Conservation (phyloP, 176 grass and related monocot genomes). For the Oryza longistaminata region DNA sequence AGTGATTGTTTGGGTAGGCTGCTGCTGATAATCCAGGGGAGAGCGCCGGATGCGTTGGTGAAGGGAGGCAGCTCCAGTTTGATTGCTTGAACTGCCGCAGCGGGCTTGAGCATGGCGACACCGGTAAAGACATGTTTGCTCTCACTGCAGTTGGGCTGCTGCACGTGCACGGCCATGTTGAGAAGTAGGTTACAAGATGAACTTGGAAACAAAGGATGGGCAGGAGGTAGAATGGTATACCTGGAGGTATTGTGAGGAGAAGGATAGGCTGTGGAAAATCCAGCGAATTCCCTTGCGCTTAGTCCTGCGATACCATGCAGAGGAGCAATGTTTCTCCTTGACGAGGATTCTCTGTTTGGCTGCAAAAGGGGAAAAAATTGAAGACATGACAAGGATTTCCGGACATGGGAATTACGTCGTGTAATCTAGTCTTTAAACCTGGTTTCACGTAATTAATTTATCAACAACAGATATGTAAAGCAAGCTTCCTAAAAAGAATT, state of each 20-base stretch:
- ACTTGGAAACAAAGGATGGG: background rate
- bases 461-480: background rate
- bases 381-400: background rate
- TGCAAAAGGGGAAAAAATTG: background rate
- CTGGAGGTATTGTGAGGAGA: constrained; percentile 16
- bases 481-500: background rate
- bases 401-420: background rate
- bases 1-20: background rate
- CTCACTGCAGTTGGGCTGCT: background rate
- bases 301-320: background rate
- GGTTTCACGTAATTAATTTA: background rate
- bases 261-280: background rate
- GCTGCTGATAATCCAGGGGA: constrained; percentile 16
- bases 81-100: constrained; percentile 64
- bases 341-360: background rate
- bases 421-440: background rate
- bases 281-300: background rate
- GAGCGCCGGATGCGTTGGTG: constrained; percentile 59
- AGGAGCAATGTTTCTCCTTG: background rate
- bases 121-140: constrained; percentile 53
- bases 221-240: background rate
- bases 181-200: constrained; percentile 3
- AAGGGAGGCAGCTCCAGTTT: constrained; percentile 75
- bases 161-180: background rate
- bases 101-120: constrained; percentile 86